Base-by-base conservation (phyloP, 257 asterid genomes). In the Marsdenia floribunda region DNA sequence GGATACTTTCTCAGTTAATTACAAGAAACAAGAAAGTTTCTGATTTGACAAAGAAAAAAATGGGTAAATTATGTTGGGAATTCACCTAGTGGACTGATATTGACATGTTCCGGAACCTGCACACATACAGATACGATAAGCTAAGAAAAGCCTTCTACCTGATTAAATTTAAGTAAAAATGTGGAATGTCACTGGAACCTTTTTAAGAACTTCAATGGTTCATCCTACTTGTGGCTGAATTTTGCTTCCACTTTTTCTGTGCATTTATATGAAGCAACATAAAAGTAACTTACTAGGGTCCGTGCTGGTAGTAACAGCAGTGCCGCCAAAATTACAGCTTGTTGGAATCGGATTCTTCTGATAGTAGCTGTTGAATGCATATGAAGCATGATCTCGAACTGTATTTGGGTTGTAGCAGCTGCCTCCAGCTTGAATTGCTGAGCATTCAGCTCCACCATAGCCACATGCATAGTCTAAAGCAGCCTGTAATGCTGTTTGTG, bases 401-500 rank as follows among this genome's bases (percentile, higher is more conserved):
- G 89, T 80, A 77, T 70, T 77, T 24, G 93, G 97, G 61, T 60
- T 74, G 76, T 79, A 88, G 66, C 97, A 91, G 68, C 46, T 37
- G 6, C 90, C 89, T 53, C 83, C 84, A 1, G 82, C 69, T 83
- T 87, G 96, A 57, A 91, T 87, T 37, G 85, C 82, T 3, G 87
- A 73, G 77, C 97, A 91, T 70, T 91, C 93, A 6, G 88, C 86
- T n/a, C 91, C 90, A 4, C 91, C 92, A 14, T 78, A 68, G 33
- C 96, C 88, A 74, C 97, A 91, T 0, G 96, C 95, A 66, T 88
- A 91, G 80, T 91, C 95, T 57, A 91, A 24, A 12, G 96, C 96
- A 14, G 73, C 82, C 71, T 92, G 96, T 75, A 91, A 57, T 8
- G 86, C 89, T 0, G 75, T 73, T 46, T 78, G 84, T 3, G 90